Evolutionary conservation across 768 basidiomycete genomes (phyloP).

Genomic region (Amanita brunnescens): DNA sequence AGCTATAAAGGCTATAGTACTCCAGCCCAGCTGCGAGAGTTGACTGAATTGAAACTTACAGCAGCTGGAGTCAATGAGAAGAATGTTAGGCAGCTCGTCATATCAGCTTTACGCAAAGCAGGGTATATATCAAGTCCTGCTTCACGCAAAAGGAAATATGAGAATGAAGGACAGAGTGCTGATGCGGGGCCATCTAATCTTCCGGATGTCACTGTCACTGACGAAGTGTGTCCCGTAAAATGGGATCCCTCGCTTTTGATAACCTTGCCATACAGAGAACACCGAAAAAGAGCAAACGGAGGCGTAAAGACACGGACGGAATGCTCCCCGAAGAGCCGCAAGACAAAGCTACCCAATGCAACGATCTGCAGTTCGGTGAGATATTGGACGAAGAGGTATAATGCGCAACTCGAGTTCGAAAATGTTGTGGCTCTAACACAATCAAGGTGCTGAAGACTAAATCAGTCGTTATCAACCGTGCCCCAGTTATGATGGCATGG

Average conservation of each 20-base stretch:
- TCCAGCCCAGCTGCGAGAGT: conserved; percentile 40
- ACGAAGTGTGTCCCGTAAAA: not conserved
- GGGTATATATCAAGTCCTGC: conserved; percentile 56
- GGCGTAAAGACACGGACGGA: conserved; percentile 44
- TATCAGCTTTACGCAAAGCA: conserved; percentile 53
- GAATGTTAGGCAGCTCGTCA: conserved; percentile 50
- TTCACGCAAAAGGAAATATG: conserved; percentile 15
- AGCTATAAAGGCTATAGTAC: conserved; percentile 73
- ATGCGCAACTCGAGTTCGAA: not conserved
- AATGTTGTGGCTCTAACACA: conserved; percentile 2
- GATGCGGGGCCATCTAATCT: conserved; percentile 6
- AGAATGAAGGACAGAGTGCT: conserved; percentile 12
- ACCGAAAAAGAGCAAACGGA: conserved; percentile 47
- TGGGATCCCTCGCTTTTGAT: not conserved
- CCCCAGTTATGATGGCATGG: conserved; percentile 95
- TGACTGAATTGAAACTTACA: conserved; percentile 53
- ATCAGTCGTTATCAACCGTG: conserved; percentile 72
- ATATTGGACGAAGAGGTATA: conserved; percentile 62
- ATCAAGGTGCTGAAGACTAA: conserved; percentile 51
- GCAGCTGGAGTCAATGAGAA: conserved; percentile 53
- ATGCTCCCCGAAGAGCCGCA: conserved; percentile 42
- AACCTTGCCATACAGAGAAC: conserved; percentile 25
- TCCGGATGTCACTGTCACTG: not conserved
- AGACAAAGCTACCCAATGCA: conserved; percentile 42
- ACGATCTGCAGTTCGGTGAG: conserved; percentile 65